phyloP scores from a whole-genome alignment of 805 yeast species.

The Starmerella apicola region DNA sequence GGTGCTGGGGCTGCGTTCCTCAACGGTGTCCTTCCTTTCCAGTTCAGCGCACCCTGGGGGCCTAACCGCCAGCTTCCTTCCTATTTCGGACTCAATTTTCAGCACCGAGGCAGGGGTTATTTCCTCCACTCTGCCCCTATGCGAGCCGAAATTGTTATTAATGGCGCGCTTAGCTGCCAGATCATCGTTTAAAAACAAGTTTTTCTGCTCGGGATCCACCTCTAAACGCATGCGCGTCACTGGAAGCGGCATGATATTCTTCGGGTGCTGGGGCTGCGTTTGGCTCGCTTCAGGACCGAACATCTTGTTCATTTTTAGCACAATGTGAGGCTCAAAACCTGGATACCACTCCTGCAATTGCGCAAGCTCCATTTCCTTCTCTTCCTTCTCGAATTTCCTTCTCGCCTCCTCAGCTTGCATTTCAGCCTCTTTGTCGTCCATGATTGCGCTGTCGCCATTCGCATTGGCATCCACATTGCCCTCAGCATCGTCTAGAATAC shows the following conservation, averaged over 20 bases:
- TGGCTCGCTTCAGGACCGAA: conserved; percentile 52
- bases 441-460: background rate
- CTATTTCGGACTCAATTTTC: conserved; percentile 6
- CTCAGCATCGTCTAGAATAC: conserved; percentile 20
- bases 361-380: conserved; percentile 16
- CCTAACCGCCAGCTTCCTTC: background rate
- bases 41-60: background rate
- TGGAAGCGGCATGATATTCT: conserved; percentile 23
- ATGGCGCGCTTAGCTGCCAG: background rate
- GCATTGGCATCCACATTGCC: conserved; percentile 5
- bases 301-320: conserved; percentile 51
- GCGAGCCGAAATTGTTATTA: too few relatives aligned
- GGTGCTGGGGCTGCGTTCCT: background rate
- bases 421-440: conserved; percentile 1
- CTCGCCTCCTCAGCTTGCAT: conserved; percentile 15
- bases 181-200: conserved; percentile 29
- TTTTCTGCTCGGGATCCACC: conserved; percentile 48
- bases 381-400: conserved; percentile 11
- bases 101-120: background rate
- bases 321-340: conserved; percentile 40
- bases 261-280: conserved; percentile 37
- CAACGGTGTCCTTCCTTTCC: background rate
- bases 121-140: background rate
- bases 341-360: conserved; percentile 42
- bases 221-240: conserved; percentile 54